Base-by-base conservation (phyloP, 2,329 filamentous ascomycete genomes). In the Nectriaceae sp. region DNA sequence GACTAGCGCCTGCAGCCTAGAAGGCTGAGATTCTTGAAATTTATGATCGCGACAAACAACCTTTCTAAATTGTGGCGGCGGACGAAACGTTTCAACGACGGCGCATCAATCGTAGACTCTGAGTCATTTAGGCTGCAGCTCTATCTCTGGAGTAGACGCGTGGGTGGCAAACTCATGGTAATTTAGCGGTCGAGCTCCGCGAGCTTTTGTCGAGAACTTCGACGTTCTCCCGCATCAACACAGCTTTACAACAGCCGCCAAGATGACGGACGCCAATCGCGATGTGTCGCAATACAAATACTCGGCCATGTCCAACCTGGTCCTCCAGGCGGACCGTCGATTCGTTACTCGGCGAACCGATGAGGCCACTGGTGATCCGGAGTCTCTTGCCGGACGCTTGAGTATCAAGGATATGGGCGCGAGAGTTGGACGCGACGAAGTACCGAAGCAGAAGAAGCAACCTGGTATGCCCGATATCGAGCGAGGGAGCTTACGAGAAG, bases 221-320 rank as follows among this genome's bases (percentile, higher is more conserved):
- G 63, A 57, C 66, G 56, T 63, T 65, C 57, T 65, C 63, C 49
- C 49, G 49, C 52, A 49, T 58, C 47, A 61, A 54, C 51, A 49
- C 39, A 57, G 47, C 59, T 52, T 62, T 56, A 58, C 56, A 59
- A 58, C 51, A 54, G 55, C 62, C 64, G 66, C 59, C 70, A 79
- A 69, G 49, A 92, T 93, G 89, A 80, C 88, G 71, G 88, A 86
- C 70, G 79, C 83, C 71, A 78, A 86, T 66, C 83, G 83, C 73
- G 84, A 94, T 87, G 89, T 96, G 65, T 92, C 90, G 73, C 92
- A 96, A 75, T 97, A 96, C 83, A 97, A 97, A 75, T 96, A 97
- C 83, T 91, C 91, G 85, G 91, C 90, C 72, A 97, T 99, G 94
- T 99, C 94, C 77, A 99, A 99, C 85, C 88, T 99, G 90, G 94